Conservation (phyloP, 2,329 filamentous ascomycete genomes). For the Pyrenochaeta sp. region DNA sequence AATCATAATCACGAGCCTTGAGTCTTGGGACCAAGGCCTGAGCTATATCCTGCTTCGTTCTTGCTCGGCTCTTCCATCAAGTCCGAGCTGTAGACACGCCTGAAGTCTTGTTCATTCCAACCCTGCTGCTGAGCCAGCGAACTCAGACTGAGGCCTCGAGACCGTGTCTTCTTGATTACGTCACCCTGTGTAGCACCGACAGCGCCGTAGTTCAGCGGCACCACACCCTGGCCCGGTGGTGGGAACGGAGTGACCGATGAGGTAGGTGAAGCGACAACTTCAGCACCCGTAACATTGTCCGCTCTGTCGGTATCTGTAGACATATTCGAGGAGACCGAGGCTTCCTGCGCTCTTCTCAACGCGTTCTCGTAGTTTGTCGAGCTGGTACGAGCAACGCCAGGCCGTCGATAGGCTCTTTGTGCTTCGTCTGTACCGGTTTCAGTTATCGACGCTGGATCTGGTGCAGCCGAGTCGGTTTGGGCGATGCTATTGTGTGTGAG, state of each 20-base stretch:
- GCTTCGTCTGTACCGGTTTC: constrained; percentile 29
- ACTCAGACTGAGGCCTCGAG: constrained; percentile 41
- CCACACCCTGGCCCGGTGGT: constrained; percentile 42
- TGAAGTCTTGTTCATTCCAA: constrained; percentile 48
- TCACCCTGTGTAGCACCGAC: constrained; percentile 35
- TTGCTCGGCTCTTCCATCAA: constrained; percentile 32
- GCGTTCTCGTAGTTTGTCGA: constrained; percentile 45
- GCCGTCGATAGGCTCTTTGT: constrained; percentile 37
- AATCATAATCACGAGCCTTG: background rate
- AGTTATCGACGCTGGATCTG: constrained; percentile 27
- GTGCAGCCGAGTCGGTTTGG: constrained; percentile 49
- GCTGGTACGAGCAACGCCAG: constrained; percentile 32
- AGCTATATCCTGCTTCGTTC: constrained; percentile 36
- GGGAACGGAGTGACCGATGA: constrained; percentile 32
- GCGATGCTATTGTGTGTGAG: constrained; percentile 38
- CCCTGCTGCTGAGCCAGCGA: constrained; percentile 40
- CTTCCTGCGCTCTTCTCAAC: constrained; percentile 29
- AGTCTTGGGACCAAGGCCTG: constrained; percentile 13
- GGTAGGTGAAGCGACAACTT: constrained; percentile 23
- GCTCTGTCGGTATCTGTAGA: constrained; percentile 21
- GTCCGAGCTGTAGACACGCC: constrained; percentile 37
- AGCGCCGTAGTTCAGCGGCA: constrained; percentile 37
- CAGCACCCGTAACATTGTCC: constrained; percentile 14
- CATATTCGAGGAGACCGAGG: constrained; percentile 34
- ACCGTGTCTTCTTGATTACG: constrained; percentile 38